Evolutionary conservation across 2,329 filamentous ascomycete species (phyloP), one percentile per base, ranked within the genome.

Genomic region (Fusarium sp.): DNA sequence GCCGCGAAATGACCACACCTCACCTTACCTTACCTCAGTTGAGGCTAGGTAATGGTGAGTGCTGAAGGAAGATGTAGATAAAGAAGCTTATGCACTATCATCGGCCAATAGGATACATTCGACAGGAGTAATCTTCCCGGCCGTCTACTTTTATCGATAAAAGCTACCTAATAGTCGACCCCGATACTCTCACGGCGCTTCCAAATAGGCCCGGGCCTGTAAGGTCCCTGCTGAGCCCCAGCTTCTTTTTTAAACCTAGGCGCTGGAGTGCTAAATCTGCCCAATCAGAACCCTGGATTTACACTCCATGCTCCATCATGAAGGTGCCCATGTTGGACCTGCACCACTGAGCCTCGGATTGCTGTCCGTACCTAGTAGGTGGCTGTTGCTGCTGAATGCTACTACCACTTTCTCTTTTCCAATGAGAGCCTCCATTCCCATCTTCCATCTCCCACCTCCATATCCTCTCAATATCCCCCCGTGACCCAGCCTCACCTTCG

Each of bases 1-100:
- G 74, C 76, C 74, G 72, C 74, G 65, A 64, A 69, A 59, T 59
- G 63, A 78, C 74, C 58, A 74, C 75, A 74, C 32, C 22, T 58
- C 55, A 28, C 32, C 22, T 58, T 41, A 28, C 24, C 35, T 41
- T 13, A 42, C 51, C 24, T 64, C 50, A 42, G 45, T 30, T 14
- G 26, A 48, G 41, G 60, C 48, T 58, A 35, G 32, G 32, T 35
- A 66, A 59, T 60, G 50, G 20, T 32, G 12, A 54, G 28, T 50
- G 42, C 41, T 63, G 28, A 61, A 60, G 14, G 22, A 22, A n/a
- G 14, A 55, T n/a, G 24, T n/a, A 18, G 24, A 55, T 30, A 11
- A 42, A 22, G 36, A 42, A 42, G 35, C 24, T 41, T 41, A 20
- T 55, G 51, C 32, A n/a, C 51, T 41, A 17, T 30, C 8, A 18